Percentiles rank a stretch among this genome's conserved stretches.
These are phyloP conservation scores for Ormosia emarginata DNA, from an alignment of 306 rosid species.

Conservation along the genomic window DNA sequence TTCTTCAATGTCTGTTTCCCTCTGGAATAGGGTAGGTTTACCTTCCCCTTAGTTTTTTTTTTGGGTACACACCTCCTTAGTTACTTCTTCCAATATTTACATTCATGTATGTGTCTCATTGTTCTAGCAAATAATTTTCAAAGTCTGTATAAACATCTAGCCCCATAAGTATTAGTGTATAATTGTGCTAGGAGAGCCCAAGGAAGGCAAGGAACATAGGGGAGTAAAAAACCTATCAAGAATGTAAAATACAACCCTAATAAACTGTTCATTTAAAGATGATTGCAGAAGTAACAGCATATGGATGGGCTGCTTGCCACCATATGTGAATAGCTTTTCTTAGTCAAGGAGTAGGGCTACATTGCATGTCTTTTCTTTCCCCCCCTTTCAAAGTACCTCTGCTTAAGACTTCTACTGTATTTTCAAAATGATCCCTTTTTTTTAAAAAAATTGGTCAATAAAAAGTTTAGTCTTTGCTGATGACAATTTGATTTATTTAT, in stretches of 20 bases:
- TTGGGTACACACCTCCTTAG: background rate
- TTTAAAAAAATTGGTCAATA: background rate
- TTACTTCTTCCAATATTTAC: background rate
- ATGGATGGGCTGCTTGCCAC: background rate
- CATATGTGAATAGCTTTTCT: background rate
- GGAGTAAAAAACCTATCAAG: background rate
- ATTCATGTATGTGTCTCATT: background rate
- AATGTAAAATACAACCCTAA: background rate
- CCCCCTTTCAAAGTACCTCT: background rate
- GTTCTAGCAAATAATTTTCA: background rate
- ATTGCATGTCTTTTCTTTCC: background rate
- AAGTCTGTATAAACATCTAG: background rate
- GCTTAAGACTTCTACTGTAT: background rate
- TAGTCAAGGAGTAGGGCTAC: background rate
- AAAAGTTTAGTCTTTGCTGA: background rate
- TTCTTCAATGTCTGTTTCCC: conserved; percentile 74
- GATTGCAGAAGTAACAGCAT: background rate
- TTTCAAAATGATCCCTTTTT: background rate
- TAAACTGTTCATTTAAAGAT: background rate
- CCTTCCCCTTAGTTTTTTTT: background rate
- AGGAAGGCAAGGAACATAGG: background rate
- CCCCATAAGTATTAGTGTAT: background rate
- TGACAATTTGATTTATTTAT: background rate
- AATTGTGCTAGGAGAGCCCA: background rate
- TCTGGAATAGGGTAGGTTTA: conserved; percentile 64